phyloP scores from a whole-genome alignment of 371 early-diverging fungal genomes.

The Mucor racemosus region DNA sequence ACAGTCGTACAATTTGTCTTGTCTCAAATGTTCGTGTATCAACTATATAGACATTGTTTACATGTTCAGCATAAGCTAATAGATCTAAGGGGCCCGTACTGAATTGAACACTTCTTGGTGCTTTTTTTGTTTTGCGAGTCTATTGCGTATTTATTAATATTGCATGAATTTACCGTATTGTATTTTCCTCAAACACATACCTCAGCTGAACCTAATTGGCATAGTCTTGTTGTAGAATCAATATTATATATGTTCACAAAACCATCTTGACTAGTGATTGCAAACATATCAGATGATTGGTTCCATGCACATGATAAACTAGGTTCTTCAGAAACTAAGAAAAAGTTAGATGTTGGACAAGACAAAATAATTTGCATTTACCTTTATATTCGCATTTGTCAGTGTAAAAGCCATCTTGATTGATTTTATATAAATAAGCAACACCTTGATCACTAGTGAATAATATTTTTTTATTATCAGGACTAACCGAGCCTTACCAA shows the following conservation, averaged over 20 bases:
- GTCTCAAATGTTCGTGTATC: conserved; percentile 82
- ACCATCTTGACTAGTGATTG: conserved; percentile 81
- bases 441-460: conserved; percentile 86
- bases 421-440: conserved; percentile 67
- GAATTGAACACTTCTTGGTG: conserved; percentile 82
- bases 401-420: conserved; percentile 55
- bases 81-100: conserved; percentile 80
- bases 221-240: conserved; percentile 53
- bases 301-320: conserved; percentile 74
- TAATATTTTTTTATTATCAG: conserved; percentile 77
- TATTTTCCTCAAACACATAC: conserved; percentile 4
- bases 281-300: conserved; percentile 71
- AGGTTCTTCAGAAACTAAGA: conserved; percentile 41
- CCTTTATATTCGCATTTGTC: conserved; percentile 55
- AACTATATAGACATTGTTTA: conserved; percentile 76
- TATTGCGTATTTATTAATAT: conserved; percentile 32
- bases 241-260: conserved; percentile 73
- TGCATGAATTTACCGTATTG: neutral
- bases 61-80: conserved; percentile 81
- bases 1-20: conserved; percentile 61
- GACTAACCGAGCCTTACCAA: conserved; percentile 70
- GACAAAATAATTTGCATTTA: neutral
- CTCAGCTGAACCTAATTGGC: conserved; percentile 31
- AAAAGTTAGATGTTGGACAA: too few relatives aligned
- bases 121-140: conserved; percentile 67